phyloP scores from a whole-genome alignment of 2,329 filamentous ascomycete species.

The Apiospora marii region DNA sequence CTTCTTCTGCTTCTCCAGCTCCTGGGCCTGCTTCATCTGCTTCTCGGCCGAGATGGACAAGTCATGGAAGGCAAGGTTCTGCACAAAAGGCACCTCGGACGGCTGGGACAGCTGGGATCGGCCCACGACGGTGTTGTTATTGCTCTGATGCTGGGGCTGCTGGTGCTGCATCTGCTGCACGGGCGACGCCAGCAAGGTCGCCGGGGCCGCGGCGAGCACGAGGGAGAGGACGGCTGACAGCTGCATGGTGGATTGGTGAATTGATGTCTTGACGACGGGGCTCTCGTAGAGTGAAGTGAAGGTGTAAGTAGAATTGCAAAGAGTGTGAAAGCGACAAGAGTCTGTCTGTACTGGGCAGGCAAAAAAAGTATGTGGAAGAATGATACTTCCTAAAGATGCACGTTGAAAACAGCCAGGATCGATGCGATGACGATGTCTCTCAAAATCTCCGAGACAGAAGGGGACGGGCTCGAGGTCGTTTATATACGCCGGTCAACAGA shows the following conservation, averaged over 20 bases:
- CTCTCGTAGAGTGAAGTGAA: too few relatives aligned
- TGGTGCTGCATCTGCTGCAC: background rate
- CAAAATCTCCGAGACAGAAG: background rate
- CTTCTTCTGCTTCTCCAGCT: too few relatives aligned
- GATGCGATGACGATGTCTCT: background rate
- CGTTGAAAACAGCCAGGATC: background rate
- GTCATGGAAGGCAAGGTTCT: background rate
- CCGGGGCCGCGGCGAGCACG: constrained; percentile 32
- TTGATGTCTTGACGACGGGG: background rate
- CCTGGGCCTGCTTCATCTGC: too few relatives aligned
- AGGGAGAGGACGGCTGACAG: constrained; percentile 29
- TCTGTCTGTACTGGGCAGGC: too few relatives aligned
- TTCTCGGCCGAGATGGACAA: too few relatives aligned
- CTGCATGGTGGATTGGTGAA: constrained; percentile 32
- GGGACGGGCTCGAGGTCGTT: background rate
- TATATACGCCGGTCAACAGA: background rate
- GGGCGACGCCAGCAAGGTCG: constrained; percentile 29
- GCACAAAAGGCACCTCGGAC: too few relatives aligned
- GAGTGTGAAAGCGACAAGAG: background rate
- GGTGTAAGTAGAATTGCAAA: background rate
- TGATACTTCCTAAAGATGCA: background rate
- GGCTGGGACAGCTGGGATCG: too few relatives aligned
- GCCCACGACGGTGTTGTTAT: background rate
- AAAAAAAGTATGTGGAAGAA: background rate
- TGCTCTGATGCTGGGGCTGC: background rate